Evolutionary conservation across 768 basidiomycete species (phyloP), one percentile per base, ranked within the genome.

Genomic region (Dictyophora rubrovolvata): DNA sequence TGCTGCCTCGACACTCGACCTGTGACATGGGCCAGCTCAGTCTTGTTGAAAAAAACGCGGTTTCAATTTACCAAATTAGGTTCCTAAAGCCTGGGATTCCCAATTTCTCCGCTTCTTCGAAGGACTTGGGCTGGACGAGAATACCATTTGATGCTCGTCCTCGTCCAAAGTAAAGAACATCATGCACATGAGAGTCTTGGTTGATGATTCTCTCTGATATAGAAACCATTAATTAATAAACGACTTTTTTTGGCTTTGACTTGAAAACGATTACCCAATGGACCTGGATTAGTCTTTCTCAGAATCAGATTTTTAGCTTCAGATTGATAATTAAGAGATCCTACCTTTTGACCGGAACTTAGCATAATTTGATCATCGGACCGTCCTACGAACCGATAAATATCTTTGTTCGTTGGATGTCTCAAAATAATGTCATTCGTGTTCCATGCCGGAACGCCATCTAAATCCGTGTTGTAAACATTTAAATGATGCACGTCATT

Each of bases 81-180:
- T 73, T 69, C 18, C 71, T 61, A 65, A 72, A 76, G 34, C 67
- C 66, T 14, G 64, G 66, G 5, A 76, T 55, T 57, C 66, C 65
- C 5, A 48, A 59, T n/a, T 62, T 58, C 59, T 74, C 70, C 8
- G 14, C 35, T 4, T 72, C 67, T 62, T 75, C 72, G 53, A 76
- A 71, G 18, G 62, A 61, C 52, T 60, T 64, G 61, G 65, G 72
- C 59, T 74, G 68, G 20, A 78, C 62, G 1, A 77, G 62, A 6
- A 77, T 65, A 1, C 76, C 76, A 47, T 69, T 69, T 62, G 73
- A 71, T 60, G 72, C 71, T 23, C 69, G 67, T 9, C 73, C 75
- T 2, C 72, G 69, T 5, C 77, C 77, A 58, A 77, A 77, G 54
- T 78, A 71, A 37, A 77, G 53, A 8, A 66, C 69, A 23, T 62